Base-by-base conservation (phyloP, 768 basidiomycete genomes). In the Chlorophyllum brunneum region DNA sequence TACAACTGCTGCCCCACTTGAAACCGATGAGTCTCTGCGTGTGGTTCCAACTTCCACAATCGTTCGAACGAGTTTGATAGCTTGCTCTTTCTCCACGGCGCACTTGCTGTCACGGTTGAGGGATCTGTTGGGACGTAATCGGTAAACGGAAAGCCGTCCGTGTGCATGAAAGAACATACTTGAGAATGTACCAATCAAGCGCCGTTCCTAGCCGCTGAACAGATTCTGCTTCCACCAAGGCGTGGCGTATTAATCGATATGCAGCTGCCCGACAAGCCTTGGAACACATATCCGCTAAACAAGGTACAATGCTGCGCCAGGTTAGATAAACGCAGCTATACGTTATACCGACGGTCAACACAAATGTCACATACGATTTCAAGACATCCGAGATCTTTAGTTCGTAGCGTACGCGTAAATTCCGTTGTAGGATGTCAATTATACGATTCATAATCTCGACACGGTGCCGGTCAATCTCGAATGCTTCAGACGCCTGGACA, bases 161-260 rank as follows among this genome's bases (percentile, higher is more conserved):
- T 4, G 8, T 5, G 8, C n/a, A 20, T 23, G n/a, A 30, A 15
- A 49, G 33, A n/a, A 61, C 76, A 45, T 56, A 94, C 94, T 88
- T 88, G 57, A 98, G 81, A 40, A 98, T 81, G 62, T 90, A 92
- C 86, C 91, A 94, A 58, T 97, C 92, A 29, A 97, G 65, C 15
- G 85, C 78, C 18, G 82, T 77, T 10, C 79, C 76, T 27, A 97
- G 70, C 18, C 72, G 74, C 51, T 79, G 77, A 40, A 92, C 86
- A 0, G 84, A 82, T n/a, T 85, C 76, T 0, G 72, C 61, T 59
- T 94, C 92, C 3, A 92, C 80, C 5, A 95, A 64, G 1, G 80
- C 70, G 61, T 94, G 85, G 16, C 95, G 82, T 15, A 98, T 74
- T 2, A 95, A 74, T 37, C 93, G 78, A 67, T 95, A 98, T 0